phyloP scores from a whole-genome alignment of 1,284 basidiomycete genomes.

The Tranzscheliella williamsii region DNA sequence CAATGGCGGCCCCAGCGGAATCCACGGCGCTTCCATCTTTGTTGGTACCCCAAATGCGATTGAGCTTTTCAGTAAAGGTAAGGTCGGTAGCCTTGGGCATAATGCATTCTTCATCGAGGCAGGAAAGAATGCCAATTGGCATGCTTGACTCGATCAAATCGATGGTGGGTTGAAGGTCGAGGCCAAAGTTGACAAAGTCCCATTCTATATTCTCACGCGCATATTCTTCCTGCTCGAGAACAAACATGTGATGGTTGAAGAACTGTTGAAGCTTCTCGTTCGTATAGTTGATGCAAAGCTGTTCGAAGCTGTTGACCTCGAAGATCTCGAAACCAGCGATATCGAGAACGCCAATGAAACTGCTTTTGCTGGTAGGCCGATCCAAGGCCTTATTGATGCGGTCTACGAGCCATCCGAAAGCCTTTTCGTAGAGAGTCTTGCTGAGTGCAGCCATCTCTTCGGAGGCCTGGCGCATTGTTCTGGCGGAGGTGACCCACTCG shows the following conservation, averaged over 20 bases:
- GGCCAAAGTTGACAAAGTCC: slow-evolving; percentile 98
- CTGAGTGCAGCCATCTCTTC: slow-evolving; percentile 91
- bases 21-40: slow-evolving; percentile 49
- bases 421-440: slow-evolving; percentile 97
- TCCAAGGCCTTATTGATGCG: slow-evolving; percentile 93
- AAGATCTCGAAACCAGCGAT: slow-evolving; percentile 98
- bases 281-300: slow-evolving; percentile 98
- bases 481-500: slow-evolving; percentile 93
- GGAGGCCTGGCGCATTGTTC: slow-evolving; percentile 86
- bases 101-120: slow-evolving; percentile 97
- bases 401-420: slow-evolving; percentile 89
- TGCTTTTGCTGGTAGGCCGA: slow-evolving; percentile 82
- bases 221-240: slow-evolving; percentile 98
- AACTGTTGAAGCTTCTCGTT: slow-evolving; percentile 67
- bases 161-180: slow-evolving; percentile 97
- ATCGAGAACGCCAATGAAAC: slow-evolving; percentile 97
- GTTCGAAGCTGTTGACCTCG: slow-evolving; percentile 75
- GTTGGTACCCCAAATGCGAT: slow-evolving; percentile 52
- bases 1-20: slow-evolving; percentile 36
- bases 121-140: slow-evolving; percentile 86
- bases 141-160: slow-evolving; percentile 83
- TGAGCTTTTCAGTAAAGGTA: slow-evolving; percentile 91
- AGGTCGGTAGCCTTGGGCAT: slow-evolving; percentile 97
- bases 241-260: slow-evolving; percentile 98
- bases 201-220: slow-evolving; percentile 94